A percentile compares a stretch with the other conserved stretches of the same genome.
Conservation (phyloP, 2,329 filamentous ascomycete species). For the Pseudocercospora fijiensis region DNA sequence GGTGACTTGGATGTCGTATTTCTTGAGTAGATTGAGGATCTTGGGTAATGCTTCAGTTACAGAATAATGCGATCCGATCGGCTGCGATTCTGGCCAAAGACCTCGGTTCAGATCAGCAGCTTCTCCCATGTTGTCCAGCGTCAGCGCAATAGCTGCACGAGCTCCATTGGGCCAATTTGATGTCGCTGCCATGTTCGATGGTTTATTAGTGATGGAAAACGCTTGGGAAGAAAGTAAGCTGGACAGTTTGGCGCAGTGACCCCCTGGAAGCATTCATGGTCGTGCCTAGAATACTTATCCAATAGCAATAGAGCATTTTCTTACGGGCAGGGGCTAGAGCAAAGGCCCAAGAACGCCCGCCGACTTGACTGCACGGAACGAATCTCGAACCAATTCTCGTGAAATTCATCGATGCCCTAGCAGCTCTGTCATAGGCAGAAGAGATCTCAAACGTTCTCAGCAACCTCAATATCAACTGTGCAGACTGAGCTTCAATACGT, state of each 20-base stretch:
- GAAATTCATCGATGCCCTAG: slow-evolving; percentile 27
- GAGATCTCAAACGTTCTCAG: slow-evolving; percentile 25
- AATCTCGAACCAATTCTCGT: slow-evolving; percentile 32
- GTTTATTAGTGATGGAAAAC: not conserved
- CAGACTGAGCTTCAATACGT: slow-evolving; percentile 19
- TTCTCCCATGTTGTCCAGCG: slow-evolving; percentile 41
- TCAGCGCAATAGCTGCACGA: slow-evolving; percentile 33
- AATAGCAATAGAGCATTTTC: not conserved
- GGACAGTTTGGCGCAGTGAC: not conserved
- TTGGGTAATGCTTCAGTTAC: slow-evolving; percentile 33
- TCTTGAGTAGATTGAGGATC: slow-evolving; percentile 31
- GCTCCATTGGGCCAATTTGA: slow-evolving; percentile 34
- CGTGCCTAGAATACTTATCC: too few species aligned
- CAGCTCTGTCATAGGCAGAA: slow-evolving; percentile 21
- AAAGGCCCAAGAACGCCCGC: not conserved
- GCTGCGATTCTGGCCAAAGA: slow-evolving; percentile 31
- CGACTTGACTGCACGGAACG: slow-evolving; percentile 10
- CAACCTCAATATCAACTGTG: not conserved
- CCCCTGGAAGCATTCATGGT: not conserved
- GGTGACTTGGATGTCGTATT: slow-evolving; percentile 33
- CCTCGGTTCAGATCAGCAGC: slow-evolving; percentile 37
- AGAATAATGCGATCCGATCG: slow-evolving; percentile 35
- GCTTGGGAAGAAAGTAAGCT: not conserved
- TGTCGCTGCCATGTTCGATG: not conserved
- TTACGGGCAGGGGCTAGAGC: not conserved